Percentiles rank a stretch among this genome's conserved stretches.
These are phyloP conservation scores for Candida silvatica DNA, from an alignment of 805 yeast genomes.

Conservation along the genomic window DNA sequence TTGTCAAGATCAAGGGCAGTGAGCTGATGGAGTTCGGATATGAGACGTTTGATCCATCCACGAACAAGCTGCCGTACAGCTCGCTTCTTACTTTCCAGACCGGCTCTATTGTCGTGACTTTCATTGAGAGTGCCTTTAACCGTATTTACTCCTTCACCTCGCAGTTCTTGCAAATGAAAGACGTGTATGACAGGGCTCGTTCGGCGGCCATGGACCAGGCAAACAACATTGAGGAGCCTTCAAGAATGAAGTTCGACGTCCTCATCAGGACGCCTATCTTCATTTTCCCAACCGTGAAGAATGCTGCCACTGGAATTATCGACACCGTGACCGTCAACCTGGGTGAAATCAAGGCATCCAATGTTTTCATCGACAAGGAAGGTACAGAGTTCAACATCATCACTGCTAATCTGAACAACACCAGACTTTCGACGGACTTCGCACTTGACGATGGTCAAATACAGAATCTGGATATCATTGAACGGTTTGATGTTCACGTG, in stretches of 20 bases:
- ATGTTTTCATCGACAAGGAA: conserved; percentile 36
- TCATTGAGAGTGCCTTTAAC: conserved; percentile 73
- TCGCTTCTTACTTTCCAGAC: conserved; percentile 56
- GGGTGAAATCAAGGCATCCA: conserved; percentile 74
- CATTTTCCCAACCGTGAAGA: conserved; percentile 58
- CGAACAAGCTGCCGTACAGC: conserved; percentile 40
- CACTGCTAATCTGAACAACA: conserved; percentile 62
- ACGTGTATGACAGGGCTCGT: conserved; percentile 81
- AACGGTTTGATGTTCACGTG: conserved; percentile 54
- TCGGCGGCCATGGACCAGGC: conserved; percentile 85
- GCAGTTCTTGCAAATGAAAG: conserved; percentile 79
- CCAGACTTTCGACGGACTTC: conserved; percentile 58
- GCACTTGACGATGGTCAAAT: conserved; percentile 31
- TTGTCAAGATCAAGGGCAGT: conserved; percentile 76
- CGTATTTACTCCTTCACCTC: conserved; percentile 58
- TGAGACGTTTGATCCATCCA: conserved; percentile 64
- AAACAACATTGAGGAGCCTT: conserved; percentile 42
- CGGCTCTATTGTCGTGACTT: conserved; percentile 68
- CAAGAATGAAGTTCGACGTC: conserved; percentile 62
- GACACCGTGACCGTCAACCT: conserved; percentile 64
- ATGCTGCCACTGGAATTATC: conserved; percentile 30
- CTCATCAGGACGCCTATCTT: conserved; percentile 74
- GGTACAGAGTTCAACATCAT: conserved; percentile 42
- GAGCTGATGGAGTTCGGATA: conserved; percentile 71
- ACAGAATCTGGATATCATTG: conserved; percentile 58